Evolutionary conservation across 2,329 filamentous ascomycete species (phyloP), one percentile per base, ranked within the genome.

Genomic region (Amauroascus niger): DNA sequence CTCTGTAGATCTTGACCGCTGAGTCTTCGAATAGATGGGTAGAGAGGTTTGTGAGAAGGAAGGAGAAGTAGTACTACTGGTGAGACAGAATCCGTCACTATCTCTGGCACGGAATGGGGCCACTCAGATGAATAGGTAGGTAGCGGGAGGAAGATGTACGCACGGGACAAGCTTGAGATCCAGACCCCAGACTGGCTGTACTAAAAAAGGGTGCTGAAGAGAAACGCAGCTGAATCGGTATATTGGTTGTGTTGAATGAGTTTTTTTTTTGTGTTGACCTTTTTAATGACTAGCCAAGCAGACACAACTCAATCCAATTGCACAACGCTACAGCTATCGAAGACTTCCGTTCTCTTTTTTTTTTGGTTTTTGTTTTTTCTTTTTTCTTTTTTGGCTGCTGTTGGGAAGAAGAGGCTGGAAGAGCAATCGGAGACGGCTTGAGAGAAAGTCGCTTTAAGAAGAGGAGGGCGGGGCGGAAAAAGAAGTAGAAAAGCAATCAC

Each of bases 1-100:
- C n/a, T n/a, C n/a, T n/a, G n/a, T n/a, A n/a, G n/a, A n/a, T n/a
- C n/a, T 18, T 18, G 35, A 39, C 16, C 35, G n/a, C n/a, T n/a
- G 35, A n/a, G n/a, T 1, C 62, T 8, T 39, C 62, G 55, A 58
- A 53, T 61, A 58, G 53, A 57, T 20, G 28, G 32, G n/a, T n/a
- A n/a, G 33, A 13, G n/a, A 13, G n/a, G 39, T 24, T 22, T n/a
- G n/a, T n/a, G n/a, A n/a, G n/a, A n/a, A n/a, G 39, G n/a, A n/a
- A 11, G 33, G 16, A 41, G 39, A 52, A 45, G 40, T 43, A 26
- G 22, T 43, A 43, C 48, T 41, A 51, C 48, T 51, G 48, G 48
- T 51, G 37, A 41, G 39, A 50, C 48, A 44, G 33, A 37, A 33
- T 32, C 37, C 20, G 48, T 51, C 48, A 51, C 48, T 51, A 51